Conservation (phyloP, 1,284 basidiomycete species). For the Cutaneotrichosporon dermatis region DNA sequence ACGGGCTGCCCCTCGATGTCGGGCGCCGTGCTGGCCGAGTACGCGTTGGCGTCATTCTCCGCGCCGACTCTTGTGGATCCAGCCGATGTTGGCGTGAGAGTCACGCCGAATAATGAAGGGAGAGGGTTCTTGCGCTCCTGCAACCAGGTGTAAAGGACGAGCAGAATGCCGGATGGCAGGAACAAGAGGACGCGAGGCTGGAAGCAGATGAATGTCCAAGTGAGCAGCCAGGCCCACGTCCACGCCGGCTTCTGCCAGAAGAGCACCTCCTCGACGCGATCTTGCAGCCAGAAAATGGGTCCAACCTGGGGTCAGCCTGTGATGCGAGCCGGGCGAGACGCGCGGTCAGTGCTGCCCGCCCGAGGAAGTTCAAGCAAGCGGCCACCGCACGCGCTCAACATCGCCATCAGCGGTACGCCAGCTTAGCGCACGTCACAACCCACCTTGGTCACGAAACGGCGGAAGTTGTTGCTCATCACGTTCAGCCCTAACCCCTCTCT, state of each 20-base stretch:
- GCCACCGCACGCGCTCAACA: background rate
- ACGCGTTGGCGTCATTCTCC: slow-evolving; percentile 1
- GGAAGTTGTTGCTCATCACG: slow-evolving; percentile 45
- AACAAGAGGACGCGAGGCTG: slow-evolving; percentile 44
- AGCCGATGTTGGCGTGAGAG: background rate
- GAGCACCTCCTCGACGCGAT: slow-evolving; percentile 48
- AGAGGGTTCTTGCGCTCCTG: slow-evolving; percentile 37
- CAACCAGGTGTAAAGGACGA: slow-evolving; percentile 39
- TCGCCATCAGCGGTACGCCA: background rate
- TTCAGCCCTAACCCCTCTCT: slow-evolving; percentile 40
- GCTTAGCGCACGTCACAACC: slow-evolving; percentile 3
- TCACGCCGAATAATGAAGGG: slow-evolving; percentile 36
- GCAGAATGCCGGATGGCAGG: slow-evolving; percentile 36
- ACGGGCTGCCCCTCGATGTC: slow-evolving; percentile 27
- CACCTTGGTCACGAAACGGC: slow-evolving; percentile 46
- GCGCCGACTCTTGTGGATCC: slow-evolving; percentile 8
- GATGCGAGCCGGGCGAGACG: background rate
- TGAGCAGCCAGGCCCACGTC: slow-evolving; percentile 46
- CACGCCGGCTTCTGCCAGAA: slow-evolving; percentile 49
- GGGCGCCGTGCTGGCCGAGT: slow-evolving; percentile 16
- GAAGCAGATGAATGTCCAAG: slow-evolving; percentile 49
- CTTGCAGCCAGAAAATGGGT: slow-evolving; percentile 48
- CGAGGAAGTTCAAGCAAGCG: background rate
- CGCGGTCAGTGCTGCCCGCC: background rate
- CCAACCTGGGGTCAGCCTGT: slow-evolving; percentile 33